Evolutionary conservation across 164 flowering plant genomes (phyloP).

Genomic region (Umbilicus rupestris): DNA sequence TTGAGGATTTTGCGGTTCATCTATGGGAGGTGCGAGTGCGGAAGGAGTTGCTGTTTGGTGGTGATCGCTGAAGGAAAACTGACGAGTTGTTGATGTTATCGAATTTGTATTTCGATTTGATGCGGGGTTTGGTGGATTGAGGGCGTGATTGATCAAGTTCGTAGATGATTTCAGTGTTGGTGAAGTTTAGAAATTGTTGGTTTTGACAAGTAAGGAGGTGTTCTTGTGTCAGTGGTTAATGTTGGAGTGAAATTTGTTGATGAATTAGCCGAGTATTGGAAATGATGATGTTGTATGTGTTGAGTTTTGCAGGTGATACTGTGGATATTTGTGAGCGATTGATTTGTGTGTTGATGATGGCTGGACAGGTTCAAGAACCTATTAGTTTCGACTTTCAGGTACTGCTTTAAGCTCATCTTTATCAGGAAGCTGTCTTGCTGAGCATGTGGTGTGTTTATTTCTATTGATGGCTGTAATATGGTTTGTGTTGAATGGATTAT

Average conservation of each 20-base stretch:
- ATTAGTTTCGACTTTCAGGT: conserved; percentile 43
- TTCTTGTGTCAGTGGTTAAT: too few species aligned
- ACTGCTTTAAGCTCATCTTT: neutral
- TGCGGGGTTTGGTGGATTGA: too few species aligned
- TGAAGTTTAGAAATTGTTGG: too few species aligned
- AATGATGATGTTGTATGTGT: neutral
- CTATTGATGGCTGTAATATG: neutral
- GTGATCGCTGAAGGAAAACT: too few species aligned
- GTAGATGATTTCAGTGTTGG: too few species aligned
- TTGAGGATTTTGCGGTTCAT: neutral
- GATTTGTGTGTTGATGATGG: conserved; percentile 20
- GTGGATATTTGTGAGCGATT: too few species aligned
- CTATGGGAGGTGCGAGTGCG: neutral
- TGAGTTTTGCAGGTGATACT: neutral
- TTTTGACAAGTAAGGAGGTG: too few species aligned
- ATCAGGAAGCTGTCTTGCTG: neutral
- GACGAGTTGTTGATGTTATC: too few species aligned
- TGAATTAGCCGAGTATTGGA: neutral
- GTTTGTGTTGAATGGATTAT: neutral
- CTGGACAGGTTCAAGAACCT: conserved; percentile 51
- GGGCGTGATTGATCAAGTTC: too few species aligned
- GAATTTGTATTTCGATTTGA: too few species aligned
- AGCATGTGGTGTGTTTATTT: neutral
- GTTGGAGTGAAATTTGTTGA: neutral
- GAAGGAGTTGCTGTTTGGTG: too few species aligned